Evolutionary conservation across 2,329 filamentous ascomycete species (phyloP).

Genomic region (Dothideomycetidae sp.): DNA sequence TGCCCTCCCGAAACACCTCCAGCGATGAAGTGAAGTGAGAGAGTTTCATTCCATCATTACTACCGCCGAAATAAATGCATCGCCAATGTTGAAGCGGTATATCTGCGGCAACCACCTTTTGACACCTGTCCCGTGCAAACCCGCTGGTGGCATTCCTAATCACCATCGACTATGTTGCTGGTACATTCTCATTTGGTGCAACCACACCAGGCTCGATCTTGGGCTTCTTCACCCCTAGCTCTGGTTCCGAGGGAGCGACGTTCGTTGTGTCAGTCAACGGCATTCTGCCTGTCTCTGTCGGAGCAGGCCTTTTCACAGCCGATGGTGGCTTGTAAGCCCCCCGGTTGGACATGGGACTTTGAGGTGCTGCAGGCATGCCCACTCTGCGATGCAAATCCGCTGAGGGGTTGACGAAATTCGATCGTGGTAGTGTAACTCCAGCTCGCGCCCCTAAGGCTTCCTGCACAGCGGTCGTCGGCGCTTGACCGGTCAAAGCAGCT

Average conservation of each 20-base stretch:
- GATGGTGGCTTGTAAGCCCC: slow-evolving; percentile 32
- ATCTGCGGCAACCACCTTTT: too few species aligned
- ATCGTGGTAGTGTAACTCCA: slow-evolving; percentile 5
- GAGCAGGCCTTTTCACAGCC: slow-evolving; percentile 22
- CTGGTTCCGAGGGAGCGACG: slow-evolving; percentile 21
- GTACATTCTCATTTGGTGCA: background rate
- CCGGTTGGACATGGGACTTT: slow-evolving; percentile 31
- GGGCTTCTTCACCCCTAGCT: slow-evolving; percentile 28
- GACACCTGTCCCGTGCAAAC: too few species aligned
- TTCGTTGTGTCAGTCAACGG: slow-evolving; percentile 35
- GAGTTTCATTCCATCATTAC: too few species aligned
- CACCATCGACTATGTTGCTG: slow-evolving; percentile 8
- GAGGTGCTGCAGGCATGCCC: slow-evolving; percentile 33
- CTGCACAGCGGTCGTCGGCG: background rate
- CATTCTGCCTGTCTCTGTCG: slow-evolving; percentile 16
- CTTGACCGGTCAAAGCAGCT: slow-evolving; percentile 18
- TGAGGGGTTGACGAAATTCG: slow-evolving; percentile 36
- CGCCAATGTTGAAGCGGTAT: too few species aligned
- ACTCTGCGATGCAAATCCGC: slow-evolving; percentile 33
- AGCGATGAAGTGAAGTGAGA: background rate
- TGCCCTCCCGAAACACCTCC: slow-evolving; percentile 7
- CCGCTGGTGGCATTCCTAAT: too few species aligned
- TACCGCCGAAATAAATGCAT: too few species aligned
- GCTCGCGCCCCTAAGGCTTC: background rate
- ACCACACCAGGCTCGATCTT: slow-evolving; percentile 20